Conservation (phyloP, 164 flowering plant genomes). For the Tinospora cordifolia region DNA sequence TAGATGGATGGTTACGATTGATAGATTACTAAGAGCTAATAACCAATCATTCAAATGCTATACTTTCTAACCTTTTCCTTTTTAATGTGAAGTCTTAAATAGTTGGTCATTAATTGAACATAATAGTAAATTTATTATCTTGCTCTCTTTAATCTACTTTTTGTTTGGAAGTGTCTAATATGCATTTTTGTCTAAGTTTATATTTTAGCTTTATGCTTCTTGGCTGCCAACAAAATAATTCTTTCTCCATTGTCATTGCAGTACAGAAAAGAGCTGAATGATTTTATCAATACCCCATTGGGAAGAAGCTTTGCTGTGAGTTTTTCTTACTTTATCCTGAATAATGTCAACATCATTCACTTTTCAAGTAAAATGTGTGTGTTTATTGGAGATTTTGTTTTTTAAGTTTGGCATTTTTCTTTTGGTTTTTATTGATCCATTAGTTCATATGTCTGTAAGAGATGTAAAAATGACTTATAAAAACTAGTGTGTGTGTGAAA, state of each 20-base stretch:
- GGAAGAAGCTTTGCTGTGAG: conserved; percentile 75
- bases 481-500: not conserved
- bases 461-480: not conserved
- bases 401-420: not conserved
- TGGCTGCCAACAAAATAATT: not conserved
- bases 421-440: not conserved
- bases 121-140: not conserved
- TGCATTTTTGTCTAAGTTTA: not conserved
- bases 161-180: not conserved
- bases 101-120: no score
- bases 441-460: not conserved
- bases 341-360: not conserved
- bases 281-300: conserved; percentile 57
- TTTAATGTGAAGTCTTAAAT: no score
- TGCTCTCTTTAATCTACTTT: not conserved
- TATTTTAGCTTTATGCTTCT: not conserved
- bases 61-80: no score
- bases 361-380: not conserved
- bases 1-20: no score
- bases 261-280: conserved; percentile 77
- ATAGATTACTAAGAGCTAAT: no score
- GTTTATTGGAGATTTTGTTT: not conserved
- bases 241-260: conserved; percentile 32
- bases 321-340: conserved; percentile 12
- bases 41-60: no score